Evolutionary conservation across 352 stramenopile genomes (phyloP).

Genomic region (Pythium folliculosum): DNA sequence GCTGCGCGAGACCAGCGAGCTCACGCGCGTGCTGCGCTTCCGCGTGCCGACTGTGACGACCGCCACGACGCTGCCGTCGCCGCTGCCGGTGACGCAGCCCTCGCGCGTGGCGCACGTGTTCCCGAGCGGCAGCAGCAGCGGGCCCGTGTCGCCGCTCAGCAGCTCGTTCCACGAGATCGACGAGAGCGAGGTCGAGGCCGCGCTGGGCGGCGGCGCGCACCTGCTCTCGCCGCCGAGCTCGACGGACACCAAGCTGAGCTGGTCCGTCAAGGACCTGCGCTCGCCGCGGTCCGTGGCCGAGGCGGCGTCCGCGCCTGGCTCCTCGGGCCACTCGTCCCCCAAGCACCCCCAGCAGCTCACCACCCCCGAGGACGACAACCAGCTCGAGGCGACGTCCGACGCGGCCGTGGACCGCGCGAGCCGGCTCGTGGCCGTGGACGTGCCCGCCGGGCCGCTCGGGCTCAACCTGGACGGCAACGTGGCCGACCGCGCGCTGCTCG

Average conservation of each 20-base stretch:
- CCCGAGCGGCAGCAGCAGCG: neutral
- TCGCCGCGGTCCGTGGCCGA: constrained; percentile 24
- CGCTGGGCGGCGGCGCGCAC: constrained; percentile 7
- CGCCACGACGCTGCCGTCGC: neutral
- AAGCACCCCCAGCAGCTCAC: neutral
- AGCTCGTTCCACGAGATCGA: constrained; percentile 34
- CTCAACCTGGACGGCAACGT: constrained; percentile 51
- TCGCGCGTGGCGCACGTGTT: neutral
- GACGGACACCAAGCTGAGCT: constrained; percentile 24
- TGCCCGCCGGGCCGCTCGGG: constrained; percentile 53
- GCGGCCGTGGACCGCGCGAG: constrained; percentile 11
- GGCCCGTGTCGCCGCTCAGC: constrained; percentile 9
- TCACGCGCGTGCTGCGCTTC: constrained; percentile 53
- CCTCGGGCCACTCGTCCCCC: constrained; percentile 13
- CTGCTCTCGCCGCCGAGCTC: constrained; percentile 18
- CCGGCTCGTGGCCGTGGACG: constrained; percentile 47
- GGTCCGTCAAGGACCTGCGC: constrained; percentile 28
- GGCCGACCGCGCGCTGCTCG: constrained; percentile 44
- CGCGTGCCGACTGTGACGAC: constrained; percentile 33
- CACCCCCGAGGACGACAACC: constrained; percentile 1
- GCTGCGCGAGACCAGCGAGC: constrained; percentile 54
- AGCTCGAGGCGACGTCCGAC: neutral
- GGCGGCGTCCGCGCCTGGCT: constrained; percentile 10
- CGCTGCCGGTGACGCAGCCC: neutral
- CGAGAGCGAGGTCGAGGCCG: constrained; percentile 30